Evolutionary conservation across 805 yeast genomes (phyloP).

Genomic region (Nakazawaea wickerhamii): DNA sequence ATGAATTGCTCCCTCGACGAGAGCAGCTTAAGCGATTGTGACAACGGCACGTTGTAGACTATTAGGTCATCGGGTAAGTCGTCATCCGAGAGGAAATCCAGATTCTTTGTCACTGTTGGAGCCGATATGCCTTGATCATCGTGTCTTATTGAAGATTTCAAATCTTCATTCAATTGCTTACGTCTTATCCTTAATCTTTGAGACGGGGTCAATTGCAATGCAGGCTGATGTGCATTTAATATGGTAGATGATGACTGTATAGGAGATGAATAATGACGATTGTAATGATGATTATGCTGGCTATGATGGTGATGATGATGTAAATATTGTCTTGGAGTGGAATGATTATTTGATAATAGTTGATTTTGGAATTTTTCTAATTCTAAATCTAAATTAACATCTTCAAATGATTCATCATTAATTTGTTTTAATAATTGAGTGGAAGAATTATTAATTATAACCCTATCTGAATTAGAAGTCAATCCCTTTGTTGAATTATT

Average conservation of each 20-base stretch:
- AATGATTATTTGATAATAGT: background rate
- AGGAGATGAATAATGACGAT: background rate
- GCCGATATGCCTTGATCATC: conserved; percentile 6
- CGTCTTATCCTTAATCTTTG: conserved; percentile 22
- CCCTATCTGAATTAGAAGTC: background rate
- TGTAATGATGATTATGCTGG: background rate
- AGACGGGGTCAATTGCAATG: conserved; percentile 20
- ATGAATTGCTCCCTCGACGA: conserved; percentile 31
- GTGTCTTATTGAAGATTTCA: conserved; percentile 8
- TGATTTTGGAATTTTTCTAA: conserved; percentile 5
- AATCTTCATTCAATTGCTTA: conserved; percentile 15
- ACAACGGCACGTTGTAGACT: conserved; percentile 60
- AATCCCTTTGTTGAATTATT: background rate
- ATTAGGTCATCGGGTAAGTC: conserved; percentile 47
- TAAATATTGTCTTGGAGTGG: background rate
- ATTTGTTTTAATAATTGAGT: conserved; percentile 21
- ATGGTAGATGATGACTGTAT: conserved; percentile 1
- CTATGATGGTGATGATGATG: background rate
- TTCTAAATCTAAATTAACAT: conserved; percentile 18
- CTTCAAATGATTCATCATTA: conserved; percentile 32
- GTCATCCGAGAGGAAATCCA: conserved; percentile 41
- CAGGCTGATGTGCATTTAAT: background rate
- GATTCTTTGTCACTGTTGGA: conserved; percentile 19
- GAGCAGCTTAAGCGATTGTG: conserved; percentile 43
- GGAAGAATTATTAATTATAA: background rate